phyloP scores from a whole-genome alignment of 768 basidiomycete species.

The Rhizopogon rudus region DNA sequence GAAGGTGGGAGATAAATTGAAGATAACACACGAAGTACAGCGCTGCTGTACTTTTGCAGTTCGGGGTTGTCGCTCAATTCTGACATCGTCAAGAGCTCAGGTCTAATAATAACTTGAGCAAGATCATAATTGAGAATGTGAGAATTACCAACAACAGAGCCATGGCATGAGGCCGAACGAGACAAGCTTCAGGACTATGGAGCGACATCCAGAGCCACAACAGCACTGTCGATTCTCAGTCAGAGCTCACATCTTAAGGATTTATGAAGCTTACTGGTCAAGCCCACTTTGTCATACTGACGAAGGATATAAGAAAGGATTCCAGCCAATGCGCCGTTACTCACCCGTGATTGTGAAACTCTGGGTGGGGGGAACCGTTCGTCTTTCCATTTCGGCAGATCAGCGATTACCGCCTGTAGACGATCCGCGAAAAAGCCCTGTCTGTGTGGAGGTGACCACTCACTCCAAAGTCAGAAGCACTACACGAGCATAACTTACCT shows the following conservation, averaged over 20 bases:
- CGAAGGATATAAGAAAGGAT: slow-evolving; percentile 10
- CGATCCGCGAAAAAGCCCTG: slow-evolving; percentile 51
- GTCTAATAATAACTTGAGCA: slow-evolving; percentile 38
- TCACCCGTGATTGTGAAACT: slow-evolving; percentile 74
- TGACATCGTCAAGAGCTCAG: slow-evolving; percentile 85
- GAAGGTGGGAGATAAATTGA: slow-evolving; percentile 70
- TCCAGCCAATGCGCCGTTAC: slow-evolving; percentile 6
- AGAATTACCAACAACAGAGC: slow-evolving; percentile 61
- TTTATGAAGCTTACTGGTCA: slow-evolving; percentile 57
- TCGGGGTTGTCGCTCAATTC: slow-evolving; percentile 86
- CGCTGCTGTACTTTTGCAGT: slow-evolving; percentile 74
- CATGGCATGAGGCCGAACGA: slow-evolving; percentile 74
- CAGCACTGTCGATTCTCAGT: slow-evolving; percentile 45
- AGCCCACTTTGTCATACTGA: slow-evolving; percentile 83
- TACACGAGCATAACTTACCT: slow-evolving; percentile 33
- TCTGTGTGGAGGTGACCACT: slow-evolving; percentile 27
- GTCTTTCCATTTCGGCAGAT: slow-evolving; percentile 65
- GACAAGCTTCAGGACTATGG: slow-evolving; percentile 67
- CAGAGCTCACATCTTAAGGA: slow-evolving; percentile 5
- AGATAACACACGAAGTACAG: slow-evolving; percentile 77
- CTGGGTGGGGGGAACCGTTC: slow-evolving; percentile 82
- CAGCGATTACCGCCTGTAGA: slow-evolving; percentile 49
- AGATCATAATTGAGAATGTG: not conserved
- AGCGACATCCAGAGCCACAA: slow-evolving; percentile 79
- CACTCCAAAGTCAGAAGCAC: not conserved